Base-by-base conservation (phyloP, 495 filamentous ascomycete genomes). In the Penicillium nucicola region DNA sequence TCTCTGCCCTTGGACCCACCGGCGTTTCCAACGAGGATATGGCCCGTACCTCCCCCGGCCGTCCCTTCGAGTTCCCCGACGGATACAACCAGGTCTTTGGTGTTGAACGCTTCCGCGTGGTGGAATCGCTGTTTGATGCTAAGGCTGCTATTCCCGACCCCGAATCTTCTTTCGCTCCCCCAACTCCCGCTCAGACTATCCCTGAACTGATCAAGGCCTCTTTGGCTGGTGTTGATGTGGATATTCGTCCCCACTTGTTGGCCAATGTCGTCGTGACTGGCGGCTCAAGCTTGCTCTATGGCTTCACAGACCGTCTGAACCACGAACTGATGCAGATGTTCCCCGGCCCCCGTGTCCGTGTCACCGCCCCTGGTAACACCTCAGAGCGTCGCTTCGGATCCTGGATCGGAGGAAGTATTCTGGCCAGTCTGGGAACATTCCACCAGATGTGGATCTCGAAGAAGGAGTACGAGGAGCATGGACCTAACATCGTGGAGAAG, bases 391-490 rank as follows among this genome's bases (percentile, higher is more conserved):
- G 87, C 48, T 97, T 92, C 68, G 91, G 88, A 11, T 84, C 86
- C 23, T 99, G 95, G 95, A 87, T 99, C 54, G 93, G 93, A 19
- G 93, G 93, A 12, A 96, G 91, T 74, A 97, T 99, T 56, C 73
- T 97, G 59, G 92, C 87, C 3, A 96, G 91, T 71, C 68, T 99
- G 75, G 95, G 95, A 8, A 96, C 90, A n/a, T 99, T 99, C 69
- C 93, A 99, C 75, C 92, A 97, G 69, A 88, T 97, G 88, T 99
- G 93, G 93, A 91, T 99, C 54, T 90, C 85, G 17, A 80, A 79
- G 72, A 83, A 84, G 58, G 79, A 81, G 49, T 82, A 80, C 50
- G 81, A 84, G 5, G 78, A 84, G 51, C 74, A 81, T 57, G 81
- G 80, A 2, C 66, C 77, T 30, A 72, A 75, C 50, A 82, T 84